phyloP scores from a whole-genome alignment of 352 stramenopile genomes.

The Aphanomyces astaci region DNA sequence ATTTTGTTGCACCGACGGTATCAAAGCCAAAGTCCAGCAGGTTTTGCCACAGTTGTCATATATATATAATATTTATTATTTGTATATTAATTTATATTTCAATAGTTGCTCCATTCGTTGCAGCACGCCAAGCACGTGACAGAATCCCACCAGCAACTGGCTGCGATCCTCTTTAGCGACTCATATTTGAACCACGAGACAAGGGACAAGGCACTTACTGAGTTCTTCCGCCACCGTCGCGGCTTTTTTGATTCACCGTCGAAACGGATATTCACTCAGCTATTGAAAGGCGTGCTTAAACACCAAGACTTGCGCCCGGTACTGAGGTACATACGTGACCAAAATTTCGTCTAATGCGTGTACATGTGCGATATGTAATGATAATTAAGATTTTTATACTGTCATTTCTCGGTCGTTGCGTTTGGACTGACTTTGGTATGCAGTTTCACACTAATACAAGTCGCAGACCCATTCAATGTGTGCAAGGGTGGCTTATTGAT shows the following conservation, averaged over 20 bases:
- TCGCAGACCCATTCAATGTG: too few species aligned
- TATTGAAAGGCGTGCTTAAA: constrained; percentile 45
- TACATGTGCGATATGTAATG: too few species aligned
- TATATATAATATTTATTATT: too few species aligned
- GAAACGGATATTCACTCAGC: constrained; percentile 30
- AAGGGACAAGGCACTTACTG: constrained; percentile 35
- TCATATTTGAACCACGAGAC: constrained; percentile 52
- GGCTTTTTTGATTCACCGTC: constrained; percentile 37
- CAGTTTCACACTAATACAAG: too few species aligned
- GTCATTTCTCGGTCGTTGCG: too few species aligned
- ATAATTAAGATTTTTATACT: too few species aligned
- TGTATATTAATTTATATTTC: background rate
- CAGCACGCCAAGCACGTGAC: constrained; percentile 17
- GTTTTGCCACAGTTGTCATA: too few species aligned
- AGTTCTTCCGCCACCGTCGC: constrained; percentile 43
- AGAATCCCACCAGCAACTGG: constrained; percentile 46
- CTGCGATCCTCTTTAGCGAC: constrained; percentile 44
- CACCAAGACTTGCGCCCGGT: constrained; percentile 28
- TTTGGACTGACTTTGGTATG: too few species aligned
- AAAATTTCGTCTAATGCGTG: too few species aligned
- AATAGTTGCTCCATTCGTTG: constrained; percentile 11
- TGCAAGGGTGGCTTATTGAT: too few species aligned
- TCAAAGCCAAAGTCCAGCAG: constrained; percentile 17
- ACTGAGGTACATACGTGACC: constrained; percentile 35
- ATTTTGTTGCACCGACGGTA: constrained; percentile 12